phyloP scores from a whole-genome alignment of 2,329 filamentous ascomycete species.

The Ophiocordyceps camponoti-leonardi region DNA sequence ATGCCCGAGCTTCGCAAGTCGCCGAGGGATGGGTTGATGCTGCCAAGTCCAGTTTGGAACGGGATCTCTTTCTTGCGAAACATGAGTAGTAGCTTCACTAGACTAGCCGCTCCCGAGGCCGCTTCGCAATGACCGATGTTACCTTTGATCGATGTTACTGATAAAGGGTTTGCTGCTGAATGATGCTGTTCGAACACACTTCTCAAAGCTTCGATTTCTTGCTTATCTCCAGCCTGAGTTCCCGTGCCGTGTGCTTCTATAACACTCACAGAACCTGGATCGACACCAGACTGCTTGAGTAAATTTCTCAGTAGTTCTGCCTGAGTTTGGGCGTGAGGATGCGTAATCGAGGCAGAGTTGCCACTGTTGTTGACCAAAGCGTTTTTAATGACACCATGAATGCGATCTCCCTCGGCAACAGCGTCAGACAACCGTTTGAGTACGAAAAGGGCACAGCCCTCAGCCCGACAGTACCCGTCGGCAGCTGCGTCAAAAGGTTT shows the following conservation, averaged over 20 bases:
- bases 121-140: too few relatives aligned
- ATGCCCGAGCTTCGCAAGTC: too few relatives aligned
- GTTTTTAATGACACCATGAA: slow-evolving; percentile 55
- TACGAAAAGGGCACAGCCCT: slow-evolving; percentile 57
- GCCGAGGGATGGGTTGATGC: too few relatives aligned
- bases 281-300: slow-evolving; percentile 52
- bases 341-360: slow-evolving; percentile 68
- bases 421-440: slow-evolving; percentile 67
- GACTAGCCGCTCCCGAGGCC: too few relatives aligned
- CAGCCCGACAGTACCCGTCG: slow-evolving; percentile 69
- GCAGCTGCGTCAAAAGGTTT: slow-evolving; percentile 19
- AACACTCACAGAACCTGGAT: slow-evolving; percentile 61
- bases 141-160: too few relatives aligned
- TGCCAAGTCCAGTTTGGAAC: too few relatives aligned
- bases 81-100: too few relatives aligned
- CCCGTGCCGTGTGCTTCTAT: slow-evolving; percentile 84
- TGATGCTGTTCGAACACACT: too few relatives aligned
- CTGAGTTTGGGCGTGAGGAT: slow-evolving; percentile 61
- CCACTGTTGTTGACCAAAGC: slow-evolving; percentile 68
- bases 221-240: slow-evolving; percentile 61
- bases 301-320: slow-evolving; percentile 54
- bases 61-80: too few relatives aligned
- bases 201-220: too few relatives aligned
- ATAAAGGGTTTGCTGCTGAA: too few relatives aligned
- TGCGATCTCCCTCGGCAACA: slow-evolving; percentile 57